Percentiles rank a stretch among this genome's conserved stretches.
phyloP scores from a whole-genome alignment of 164 flowering plant species.

The Nymphaea colorata region DNA sequence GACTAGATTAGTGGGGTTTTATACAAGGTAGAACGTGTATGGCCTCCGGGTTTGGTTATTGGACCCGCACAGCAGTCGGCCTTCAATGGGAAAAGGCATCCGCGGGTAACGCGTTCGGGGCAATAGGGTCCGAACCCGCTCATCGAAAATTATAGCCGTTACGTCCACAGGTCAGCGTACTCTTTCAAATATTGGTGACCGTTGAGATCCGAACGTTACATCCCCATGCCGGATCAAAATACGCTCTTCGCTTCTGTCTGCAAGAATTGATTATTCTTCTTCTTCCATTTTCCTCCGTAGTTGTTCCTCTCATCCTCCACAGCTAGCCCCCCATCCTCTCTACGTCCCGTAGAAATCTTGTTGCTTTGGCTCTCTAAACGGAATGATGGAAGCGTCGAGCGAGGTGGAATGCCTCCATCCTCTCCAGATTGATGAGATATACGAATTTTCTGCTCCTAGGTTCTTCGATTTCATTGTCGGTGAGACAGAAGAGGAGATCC shows the following conservation, averaged over 20 bases:
- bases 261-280: not conserved
- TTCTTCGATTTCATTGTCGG: slow-evolving; percentile 63
- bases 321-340: not conserved
- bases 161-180: not conserved
- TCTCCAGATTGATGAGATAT: slow-evolving; percentile 44
- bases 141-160: not conserved
- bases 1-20: too few species aligned
- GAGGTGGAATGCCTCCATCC: slow-evolving; percentile 1
- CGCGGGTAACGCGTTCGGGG: not conserved
- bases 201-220: not conserved
- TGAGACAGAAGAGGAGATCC: slow-evolving; percentile 51
- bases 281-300: not conserved
- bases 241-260: slow-evolving; percentile 1
- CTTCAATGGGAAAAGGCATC: too few species aligned
- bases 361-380: not conserved
- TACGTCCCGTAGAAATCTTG: slow-evolving; percentile 4
- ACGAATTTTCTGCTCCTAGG: slow-evolving; percentile 77
- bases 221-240: not conserved
- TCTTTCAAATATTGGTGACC: not conserved
- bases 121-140: not conserved
- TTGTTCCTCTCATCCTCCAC: too few species aligned
- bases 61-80: too few species aligned
- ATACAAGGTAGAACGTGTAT: too few species aligned
- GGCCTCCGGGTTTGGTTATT: too few species aligned
- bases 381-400: not conserved